A percentile compares a stretch with the other conserved stretches of the same genome.
These are phyloP conservation scores for Saturnispora ahearnii DNA, from an alignment of 805 yeast species.

Conservation along the genomic window DNA sequence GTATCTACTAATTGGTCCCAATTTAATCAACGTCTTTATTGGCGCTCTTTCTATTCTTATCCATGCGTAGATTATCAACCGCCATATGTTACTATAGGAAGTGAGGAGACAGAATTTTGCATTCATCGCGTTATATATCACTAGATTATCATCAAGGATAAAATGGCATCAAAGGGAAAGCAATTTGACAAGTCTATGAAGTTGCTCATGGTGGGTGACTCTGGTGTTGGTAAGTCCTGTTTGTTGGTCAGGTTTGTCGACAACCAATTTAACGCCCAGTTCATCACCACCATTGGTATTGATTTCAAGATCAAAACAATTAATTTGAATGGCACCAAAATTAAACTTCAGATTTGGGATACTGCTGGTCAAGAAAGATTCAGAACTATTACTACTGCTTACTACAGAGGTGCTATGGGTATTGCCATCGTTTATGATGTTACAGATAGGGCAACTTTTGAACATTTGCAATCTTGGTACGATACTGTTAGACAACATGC, in stretches of 20 bases:
- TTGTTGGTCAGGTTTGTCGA: constrained; percentile 86
- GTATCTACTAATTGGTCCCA: too few relatives aligned
- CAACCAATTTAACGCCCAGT: constrained; percentile 92
- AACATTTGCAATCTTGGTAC: constrained; percentile 90
- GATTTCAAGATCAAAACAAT: constrained; percentile 96
- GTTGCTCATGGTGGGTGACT: constrained; percentile 87
- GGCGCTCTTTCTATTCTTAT: too few relatives aligned
- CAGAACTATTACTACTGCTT: constrained; percentile 89
- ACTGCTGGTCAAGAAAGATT: constrained; percentile 97
- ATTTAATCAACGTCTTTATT: too few relatives aligned
- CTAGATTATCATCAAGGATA: background rate
- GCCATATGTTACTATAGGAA: too few relatives aligned
- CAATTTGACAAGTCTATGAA: constrained; percentile 87
- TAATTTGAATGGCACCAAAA: constrained; percentile 84
- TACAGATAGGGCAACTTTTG: constrained; percentile 84
- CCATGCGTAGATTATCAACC: too few relatives aligned
- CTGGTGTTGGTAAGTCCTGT: constrained; percentile 85
- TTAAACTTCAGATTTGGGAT: constrained; percentile 94
- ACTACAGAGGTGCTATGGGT: constrained; percentile 86
- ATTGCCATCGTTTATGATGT: constrained; percentile 78
- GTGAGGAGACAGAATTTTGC: background rate
- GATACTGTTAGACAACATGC: constrained; percentile 95
- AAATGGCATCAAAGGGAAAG: constrained; percentile 43
- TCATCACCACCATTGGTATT: constrained; percentile 95
- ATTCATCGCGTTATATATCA: background rate